These are phyloP conservation scores for Backusella parvicylindrica DNA, from an alignment of 192 early-diverging fungal species.

Conservation along the genomic window DNA sequence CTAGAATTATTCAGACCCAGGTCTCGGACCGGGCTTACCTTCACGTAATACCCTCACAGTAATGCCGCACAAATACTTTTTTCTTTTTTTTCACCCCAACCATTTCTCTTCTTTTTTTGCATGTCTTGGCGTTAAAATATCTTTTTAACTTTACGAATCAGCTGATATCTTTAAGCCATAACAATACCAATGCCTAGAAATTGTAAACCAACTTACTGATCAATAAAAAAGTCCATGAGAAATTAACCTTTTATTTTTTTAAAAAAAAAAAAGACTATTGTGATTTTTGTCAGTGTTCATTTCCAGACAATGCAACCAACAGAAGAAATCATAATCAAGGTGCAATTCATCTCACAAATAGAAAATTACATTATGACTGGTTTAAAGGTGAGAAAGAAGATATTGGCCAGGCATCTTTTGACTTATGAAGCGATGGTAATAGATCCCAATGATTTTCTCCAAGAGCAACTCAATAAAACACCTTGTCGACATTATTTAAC, in stretches of 20 bases:
- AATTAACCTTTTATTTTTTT: background rate
- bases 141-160: background rate
- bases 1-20: too few relatives aligned
- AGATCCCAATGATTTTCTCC: constrained; percentile 33
- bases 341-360: constrained; percentile 25
- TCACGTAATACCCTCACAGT: too few relatives aligned
- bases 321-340: constrained; percentile 37
- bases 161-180: background rate
- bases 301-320: constrained; percentile 38
- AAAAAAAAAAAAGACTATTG: constrained; percentile 30
- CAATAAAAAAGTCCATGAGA: background rate
- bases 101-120: background rate
- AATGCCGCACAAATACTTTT: too few relatives aligned
- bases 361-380: constrained; percentile 37
- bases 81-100: background rate
- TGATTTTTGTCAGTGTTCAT: constrained; percentile 40
- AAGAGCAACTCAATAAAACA: constrained; percentile 35
- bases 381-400: constrained; percentile 22
- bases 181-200: constrained; percentile 16
- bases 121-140: background rate
- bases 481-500: constrained; percentile 30
- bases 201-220: constrained; percentile 11
- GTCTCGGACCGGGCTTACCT: too few relatives aligned
- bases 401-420: background rate
- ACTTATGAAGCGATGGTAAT: background rate